Conservation (phyloP, 1,139 yeast species). For the Kluyveromyces sp. region DNA sequence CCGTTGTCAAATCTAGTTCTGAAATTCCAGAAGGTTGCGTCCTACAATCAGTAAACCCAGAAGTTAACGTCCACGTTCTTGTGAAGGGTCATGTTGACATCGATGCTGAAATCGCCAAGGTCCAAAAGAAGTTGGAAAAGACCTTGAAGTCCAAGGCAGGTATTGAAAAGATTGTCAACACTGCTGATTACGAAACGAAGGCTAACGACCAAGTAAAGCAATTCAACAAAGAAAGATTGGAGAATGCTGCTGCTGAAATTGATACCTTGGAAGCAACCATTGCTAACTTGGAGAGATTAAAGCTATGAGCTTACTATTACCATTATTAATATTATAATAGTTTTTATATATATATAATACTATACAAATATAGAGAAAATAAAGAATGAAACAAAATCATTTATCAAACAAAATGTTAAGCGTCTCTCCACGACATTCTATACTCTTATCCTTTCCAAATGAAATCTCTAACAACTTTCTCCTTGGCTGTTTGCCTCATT, state of each 20-base stretch:
- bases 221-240: slow-evolving; percentile 60
- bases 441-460: slow-evolving; percentile 7
- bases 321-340: slow-evolving; percentile 1
- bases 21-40: slow-evolving; percentile 86
- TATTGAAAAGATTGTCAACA: slow-evolving; percentile 54
- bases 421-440: neutral
- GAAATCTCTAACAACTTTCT: slow-evolving; percentile 41
- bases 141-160: slow-evolving; percentile 40
- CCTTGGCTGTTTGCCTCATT: slow-evolving; percentile 41
- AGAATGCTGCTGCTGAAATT: slow-evolving; percentile 72
- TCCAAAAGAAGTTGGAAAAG: slow-evolving; percentile 62
- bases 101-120: slow-evolving; percentile 83
- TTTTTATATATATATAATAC: neutral
- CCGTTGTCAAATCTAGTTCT: slow-evolving; percentile 48
- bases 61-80: slow-evolving; percentile 77
- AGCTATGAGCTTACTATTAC: slow-evolving; percentile 34
- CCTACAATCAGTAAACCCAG: slow-evolving; percentile 69
- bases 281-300: slow-evolving; percentile 64
- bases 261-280: slow-evolving; percentile 78
- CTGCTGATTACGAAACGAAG: slow-evolving; percentile 78
- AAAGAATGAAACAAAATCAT: neutral
- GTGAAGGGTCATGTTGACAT: slow-evolving; percentile 93
- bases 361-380: neutral
- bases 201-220: slow-evolving; percentile 79
- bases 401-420: too few relatives aligned